Percentiles rank a stretch among this genome's conserved stretches.
phyloP scores from a whole-genome alignment of 805 yeast species.

The Kluyveromyces lactis region DNA sequence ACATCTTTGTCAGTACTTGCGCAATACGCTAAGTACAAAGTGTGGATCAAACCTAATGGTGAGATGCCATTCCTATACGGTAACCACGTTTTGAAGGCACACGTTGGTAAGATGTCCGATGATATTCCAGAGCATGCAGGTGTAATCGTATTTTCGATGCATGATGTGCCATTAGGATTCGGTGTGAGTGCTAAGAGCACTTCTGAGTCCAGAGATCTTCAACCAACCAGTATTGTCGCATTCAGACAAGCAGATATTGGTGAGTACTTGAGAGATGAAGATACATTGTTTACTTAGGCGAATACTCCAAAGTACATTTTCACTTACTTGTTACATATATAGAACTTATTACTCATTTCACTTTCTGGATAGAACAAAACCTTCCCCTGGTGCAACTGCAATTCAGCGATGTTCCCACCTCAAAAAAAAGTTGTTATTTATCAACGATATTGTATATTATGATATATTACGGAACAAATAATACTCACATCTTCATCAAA shows the following conservation, averaged over 20 bases:
- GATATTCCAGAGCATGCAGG: slow-evolving; percentile 98
- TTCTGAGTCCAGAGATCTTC: slow-evolving; percentile 74
- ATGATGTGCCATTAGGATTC: slow-evolving; percentile 87
- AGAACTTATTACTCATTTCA: no score
- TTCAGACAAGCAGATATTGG: slow-evolving; percentile 97
- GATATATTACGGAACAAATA: neutral
- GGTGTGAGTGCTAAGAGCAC: slow-evolving; percentile 94
- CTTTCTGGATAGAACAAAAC: neutral
- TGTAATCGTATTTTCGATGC: slow-evolving; percentile 83
- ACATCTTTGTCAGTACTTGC: slow-evolving; percentile 82
- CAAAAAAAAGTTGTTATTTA: no score
- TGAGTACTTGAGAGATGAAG: slow-evolving; percentile 96
- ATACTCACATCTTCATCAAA: slow-evolving; percentile 13
- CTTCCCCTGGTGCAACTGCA: no score
- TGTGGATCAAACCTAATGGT: slow-evolving; percentile 96
- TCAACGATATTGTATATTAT: neutral
- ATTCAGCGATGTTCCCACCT: no score
- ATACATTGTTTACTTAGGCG: slow-evolving; percentile 75
- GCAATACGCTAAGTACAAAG: slow-evolving; percentile 82
- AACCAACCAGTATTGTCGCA: slow-evolving; percentile 91
- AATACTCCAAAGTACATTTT: no score
- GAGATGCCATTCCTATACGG: slow-evolving; percentile 98
- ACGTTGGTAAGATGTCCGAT: slow-evolving; percentile 92
- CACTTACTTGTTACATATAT: no score
- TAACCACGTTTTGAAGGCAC: slow-evolving; percentile 93